Evolutionary conservation across 345 rosid genomes (phyloP), one percentile per base, ranked within the genome.

Genomic region (Euphorbia peplus): DNA sequence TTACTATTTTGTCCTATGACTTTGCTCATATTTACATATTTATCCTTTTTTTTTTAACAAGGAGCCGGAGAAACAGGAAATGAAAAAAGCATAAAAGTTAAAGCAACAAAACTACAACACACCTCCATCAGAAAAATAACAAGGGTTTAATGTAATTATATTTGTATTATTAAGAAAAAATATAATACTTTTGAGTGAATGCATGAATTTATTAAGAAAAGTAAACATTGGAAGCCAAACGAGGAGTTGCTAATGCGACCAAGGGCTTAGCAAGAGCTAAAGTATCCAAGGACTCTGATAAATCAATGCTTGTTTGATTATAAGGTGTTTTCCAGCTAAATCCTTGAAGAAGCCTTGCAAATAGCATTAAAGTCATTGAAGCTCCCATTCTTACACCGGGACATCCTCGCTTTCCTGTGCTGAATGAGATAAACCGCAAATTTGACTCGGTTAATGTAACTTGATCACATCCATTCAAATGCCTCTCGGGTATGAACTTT

Each of bases 291-390:
- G 55, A 51, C 10, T 51, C 55, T 0, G 8, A 7, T 2, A 51
- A 25, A 51, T 51, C 55, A 51, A 51, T 4, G 55, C 55, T 19
- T 51, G 10, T 51, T 51, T 19, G 13, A 18, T 18, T 51, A 51
- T 24, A 21, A 51, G 55, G 4, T 21, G 16, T 8, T 5, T 1
- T 51, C 55, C 55, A 51, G 15, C 24, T 51, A 51, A 51, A 51
- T 51, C 55, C 55, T 51, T 51, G 55, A 0, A 51, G 55, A 51
- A 51, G 55, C 55, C 55, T 51, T 2, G 55, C 55, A 51, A 51
- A 51, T 3, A 51, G 19, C 55, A 51, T 51, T 4, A 51, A 1
- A 18, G 55, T 19, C 22, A 51, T 51, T 18, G 25, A 51, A 4
- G 55, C 19, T 51, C 55, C 55, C 55, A 51, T 4, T 51, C 0